These are phyloP conservation scores for Alternaria solani DNA, from an alignment of 2,329 filamentous ascomycete genomes.

Conservation along the genomic window DNA sequence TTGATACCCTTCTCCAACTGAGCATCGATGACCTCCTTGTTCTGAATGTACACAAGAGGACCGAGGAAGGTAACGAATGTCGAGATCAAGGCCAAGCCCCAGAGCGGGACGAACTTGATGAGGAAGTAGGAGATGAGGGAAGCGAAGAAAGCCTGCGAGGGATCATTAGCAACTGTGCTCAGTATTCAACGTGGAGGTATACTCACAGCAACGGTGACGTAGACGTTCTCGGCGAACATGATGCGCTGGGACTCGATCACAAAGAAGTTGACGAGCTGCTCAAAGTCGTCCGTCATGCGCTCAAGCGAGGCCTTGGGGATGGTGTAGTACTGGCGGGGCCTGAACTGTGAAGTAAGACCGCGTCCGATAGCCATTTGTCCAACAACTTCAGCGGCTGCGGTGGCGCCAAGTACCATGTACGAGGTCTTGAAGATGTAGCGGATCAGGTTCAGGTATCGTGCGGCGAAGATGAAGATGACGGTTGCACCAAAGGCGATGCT, in stretches of 20 bases:
- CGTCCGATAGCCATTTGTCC: slow-evolving; percentile 65
- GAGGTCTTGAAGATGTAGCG: slow-evolving; percentile 68
- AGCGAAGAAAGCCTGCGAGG: slow-evolving; percentile 63
- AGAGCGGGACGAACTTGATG: slow-evolving; percentile 71
- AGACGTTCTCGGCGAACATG: slow-evolving; percentile 71
- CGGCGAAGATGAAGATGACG: slow-evolving; percentile 67
- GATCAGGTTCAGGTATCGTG: slow-evolving; percentile 68
- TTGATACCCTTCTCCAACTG: slow-evolving; percentile 64
- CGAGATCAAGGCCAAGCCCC: slow-evolving; percentile 67
- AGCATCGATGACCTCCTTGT: slow-evolving; percentile 69
- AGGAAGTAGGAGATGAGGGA: slow-evolving; percentile 69
- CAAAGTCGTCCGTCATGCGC: slow-evolving; percentile 67
- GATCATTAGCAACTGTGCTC: slow-evolving; percentile 9
- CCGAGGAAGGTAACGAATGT: slow-evolving; percentile 65
- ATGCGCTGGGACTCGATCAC: slow-evolving; percentile 73
- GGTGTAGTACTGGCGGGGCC: slow-evolving; percentile 71
- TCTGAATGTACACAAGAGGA: slow-evolving; percentile 70
- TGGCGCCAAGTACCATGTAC: slow-evolving; percentile 67
- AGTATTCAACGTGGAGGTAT: background rate
- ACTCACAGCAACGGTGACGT: slow-evolving; percentile 67
- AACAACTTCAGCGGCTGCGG: slow-evolving; percentile 64
- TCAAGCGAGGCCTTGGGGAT: slow-evolving; percentile 71
- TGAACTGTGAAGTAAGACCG: slow-evolving; percentile 67
- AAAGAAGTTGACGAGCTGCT: slow-evolving; percentile 73
- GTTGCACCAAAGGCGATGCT: slow-evolving; percentile 66